Base-by-base conservation (phyloP, 1,139 yeast species). In the Arxiozyma telluris region DNA sequence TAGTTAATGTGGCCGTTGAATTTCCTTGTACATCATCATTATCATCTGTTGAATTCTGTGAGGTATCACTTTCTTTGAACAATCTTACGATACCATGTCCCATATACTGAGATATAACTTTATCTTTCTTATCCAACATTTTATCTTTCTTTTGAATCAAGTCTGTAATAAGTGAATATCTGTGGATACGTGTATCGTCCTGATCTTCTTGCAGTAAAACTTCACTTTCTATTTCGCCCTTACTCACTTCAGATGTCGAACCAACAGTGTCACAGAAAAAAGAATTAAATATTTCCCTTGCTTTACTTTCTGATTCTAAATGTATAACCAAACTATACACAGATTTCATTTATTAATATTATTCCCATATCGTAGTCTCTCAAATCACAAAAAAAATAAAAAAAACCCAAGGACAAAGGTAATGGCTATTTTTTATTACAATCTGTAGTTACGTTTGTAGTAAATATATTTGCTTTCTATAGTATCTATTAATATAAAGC, bases 71-170 rank as follows among this genome's bases (percentile, higher is more conserved):
- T 80, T 55, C 84, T 56, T 85, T 74, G 66, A 75, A 88, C n/a
- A 88, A 70, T 53, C 87, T 75, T 15, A 88, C 80, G 9, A 84
- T 81, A 0, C 96, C 96, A 54, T 81, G 73, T 0, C 96, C 96
- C 54, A 87, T 64, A 63, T 82, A 78, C 51, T 63, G 57, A 3
- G 71, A 65, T 21, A 61, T 56, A 15, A 64, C 55, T 15, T 58
- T 50, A 51, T 63, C 64, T 17, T 57, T 53, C 11, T 57, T 61
- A 27, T 54, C 47, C 12, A 39, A 49, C 50, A 50, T 53, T 15
- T 34, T 27, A 11, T 34, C 48, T 7, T 45, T 27, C 20, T 21
- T 6, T 34, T 12, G 17, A 34, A 34, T 8, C 39, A 44, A 3
- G 9, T 20, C 9, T 41, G 51, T 42, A 27, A 49, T 41, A 12